phyloP scores from a whole-genome alignment of 2,329 filamentous ascomycete genomes.

The Monilinia fructicola region DNA sequence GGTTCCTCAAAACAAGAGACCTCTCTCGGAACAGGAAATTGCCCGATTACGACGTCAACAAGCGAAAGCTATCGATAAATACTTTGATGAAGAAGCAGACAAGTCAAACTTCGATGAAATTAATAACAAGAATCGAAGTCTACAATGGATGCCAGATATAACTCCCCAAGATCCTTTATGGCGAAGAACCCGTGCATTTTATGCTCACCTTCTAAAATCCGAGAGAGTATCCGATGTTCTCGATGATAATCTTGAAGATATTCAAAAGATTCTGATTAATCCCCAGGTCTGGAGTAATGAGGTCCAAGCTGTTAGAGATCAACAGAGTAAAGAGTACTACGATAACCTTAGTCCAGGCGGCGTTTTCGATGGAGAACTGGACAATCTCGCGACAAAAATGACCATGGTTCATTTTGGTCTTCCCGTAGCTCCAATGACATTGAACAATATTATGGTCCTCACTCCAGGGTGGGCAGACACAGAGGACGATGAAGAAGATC shows the following conservation, averaged over 20 bases:
- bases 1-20: background rate
- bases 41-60: conserved; percentile 12
- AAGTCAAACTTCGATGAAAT: conserved; percentile 15
- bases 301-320: conserved; percentile 3
- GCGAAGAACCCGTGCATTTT: background rate
- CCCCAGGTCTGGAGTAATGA: conserved; percentile 16
- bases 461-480: conserved; percentile 21
- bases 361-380: conserved; percentile 19
- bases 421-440: conserved; percentile 36
- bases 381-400: conserved; percentile 39
- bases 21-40: conserved; percentile 5
- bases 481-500: conserved; percentile 28
- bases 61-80: conserved; percentile 22
- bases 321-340: conserved; percentile 18
- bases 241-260: conserved; percentile 16
- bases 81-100: conserved; percentile 22
- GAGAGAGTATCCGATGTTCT: conserved; percentile 3
- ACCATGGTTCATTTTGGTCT: conserved; percentile 40
- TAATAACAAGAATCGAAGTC: conserved; percentile 6
- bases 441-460: conserved; percentile 33
- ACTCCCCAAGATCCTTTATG: background rate
- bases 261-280: conserved; percentile 13
- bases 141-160: conserved; percentile 23
- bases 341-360: conserved; percentile 10
- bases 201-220: conserved; percentile 4